Conservation (phyloP, 331 rosid genomes). For the Acacia concinna region DNA sequence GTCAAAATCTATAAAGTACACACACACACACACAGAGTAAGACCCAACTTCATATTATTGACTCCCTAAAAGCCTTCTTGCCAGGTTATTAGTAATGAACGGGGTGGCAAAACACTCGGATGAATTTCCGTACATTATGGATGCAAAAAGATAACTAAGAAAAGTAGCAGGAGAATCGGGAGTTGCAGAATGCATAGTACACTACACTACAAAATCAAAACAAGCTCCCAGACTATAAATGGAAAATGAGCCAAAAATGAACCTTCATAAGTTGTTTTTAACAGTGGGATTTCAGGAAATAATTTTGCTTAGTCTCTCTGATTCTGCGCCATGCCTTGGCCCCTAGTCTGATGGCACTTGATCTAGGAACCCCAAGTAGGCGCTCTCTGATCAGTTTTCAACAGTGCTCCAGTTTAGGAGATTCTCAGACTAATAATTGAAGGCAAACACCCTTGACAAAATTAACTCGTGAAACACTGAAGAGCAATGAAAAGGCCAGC, state of each 20-base stretch:
- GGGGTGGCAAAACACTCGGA: not conserved
- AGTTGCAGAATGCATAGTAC: not conserved
- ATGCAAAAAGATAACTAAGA: not conserved
- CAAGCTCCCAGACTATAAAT: not conserved
- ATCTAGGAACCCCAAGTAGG: not conserved
- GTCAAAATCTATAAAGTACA: too few relatives aligned
- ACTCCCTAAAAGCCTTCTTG: not conserved
- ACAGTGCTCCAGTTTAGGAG: not conserved
- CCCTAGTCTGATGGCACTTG: not conserved
- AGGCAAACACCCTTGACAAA: slow-evolving; percentile 27
- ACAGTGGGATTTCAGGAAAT: not conserved
- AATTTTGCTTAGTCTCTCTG: not conserved
- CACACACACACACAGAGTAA: too few relatives aligned
- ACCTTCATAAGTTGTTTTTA: not conserved
- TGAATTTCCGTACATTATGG: not conserved
- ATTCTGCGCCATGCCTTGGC: not conserved
- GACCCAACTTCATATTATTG: not conserved
- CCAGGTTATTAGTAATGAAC: not conserved
- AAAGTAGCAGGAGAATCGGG: not conserved
- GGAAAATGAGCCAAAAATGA: not conserved
- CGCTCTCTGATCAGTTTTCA: not conserved
- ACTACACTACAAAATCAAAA: not conserved
- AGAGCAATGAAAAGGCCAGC: slow-evolving; percentile 9
- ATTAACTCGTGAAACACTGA: not conserved
- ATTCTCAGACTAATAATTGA: not conserved